These are phyloP conservation scores for Penicillium sp. DNA, from an alignment of 2,329 filamentous ascomycete genomes.

Conservation along the genomic window DNA sequence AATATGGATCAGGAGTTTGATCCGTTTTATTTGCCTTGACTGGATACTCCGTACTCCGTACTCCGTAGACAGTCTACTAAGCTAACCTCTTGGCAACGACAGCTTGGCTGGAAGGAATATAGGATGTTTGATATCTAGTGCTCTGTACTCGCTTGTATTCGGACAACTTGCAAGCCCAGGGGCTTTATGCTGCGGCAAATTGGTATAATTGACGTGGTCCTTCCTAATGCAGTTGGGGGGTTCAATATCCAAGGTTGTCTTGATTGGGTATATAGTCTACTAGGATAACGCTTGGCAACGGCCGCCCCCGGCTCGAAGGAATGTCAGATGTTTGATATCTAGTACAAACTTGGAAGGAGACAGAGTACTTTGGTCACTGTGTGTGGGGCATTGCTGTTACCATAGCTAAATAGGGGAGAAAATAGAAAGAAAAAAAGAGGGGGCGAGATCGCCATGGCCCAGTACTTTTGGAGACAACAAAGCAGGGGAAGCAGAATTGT, in stretches of 20 bases:
- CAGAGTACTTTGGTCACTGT: background rate
- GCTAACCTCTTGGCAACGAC: background rate
- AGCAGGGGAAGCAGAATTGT: background rate
- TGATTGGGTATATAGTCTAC: background rate
- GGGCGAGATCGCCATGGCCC: background rate
- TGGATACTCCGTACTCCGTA: no score
- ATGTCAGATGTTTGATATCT: background rate
- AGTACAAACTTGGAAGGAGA: slow-evolving; percentile 6
- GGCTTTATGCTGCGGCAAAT: background rate
- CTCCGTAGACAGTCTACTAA: no score
- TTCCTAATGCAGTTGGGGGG: background rate
- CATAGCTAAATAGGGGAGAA: background rate
- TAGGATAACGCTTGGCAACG: background rate
- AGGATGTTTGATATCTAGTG: background rate
- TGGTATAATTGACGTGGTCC: background rate
- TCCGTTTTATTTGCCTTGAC: background rate
- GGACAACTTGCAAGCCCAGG: background rate
- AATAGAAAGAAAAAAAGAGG: background rate
- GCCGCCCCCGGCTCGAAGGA: background rate
- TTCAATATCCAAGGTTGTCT: background rate
- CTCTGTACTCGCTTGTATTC: background rate
- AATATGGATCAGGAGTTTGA: background rate
- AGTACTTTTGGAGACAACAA: background rate
- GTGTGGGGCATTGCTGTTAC: background rate
- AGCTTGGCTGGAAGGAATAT: background rate